Conservation (phyloP, 2,329 filamentous ascomycete species). For the Cadophora luteo-olivacea region DNA sequence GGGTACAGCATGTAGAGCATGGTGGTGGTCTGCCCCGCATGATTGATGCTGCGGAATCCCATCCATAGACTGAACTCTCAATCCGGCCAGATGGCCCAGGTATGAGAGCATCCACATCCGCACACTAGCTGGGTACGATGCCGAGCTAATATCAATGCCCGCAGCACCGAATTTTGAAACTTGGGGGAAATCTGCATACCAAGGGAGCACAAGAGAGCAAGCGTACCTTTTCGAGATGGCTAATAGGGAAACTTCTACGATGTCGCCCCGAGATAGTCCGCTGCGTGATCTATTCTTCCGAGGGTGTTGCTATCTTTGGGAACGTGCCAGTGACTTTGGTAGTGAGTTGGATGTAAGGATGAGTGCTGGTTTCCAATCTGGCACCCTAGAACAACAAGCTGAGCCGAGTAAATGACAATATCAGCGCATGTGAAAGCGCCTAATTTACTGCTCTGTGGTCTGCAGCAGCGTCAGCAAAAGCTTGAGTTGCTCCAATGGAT, state of each 20-base stretch:
- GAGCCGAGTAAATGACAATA: slow-evolving; percentile 11
- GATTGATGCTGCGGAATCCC: slow-evolving; percentile 23
- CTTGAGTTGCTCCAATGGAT: slow-evolving; percentile 13
- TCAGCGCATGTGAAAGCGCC: slow-evolving; percentile 18
- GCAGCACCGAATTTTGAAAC: slow-evolving; percentile 35
- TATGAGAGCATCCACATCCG: slow-evolving; percentile 34
- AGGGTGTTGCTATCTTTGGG: not conserved
- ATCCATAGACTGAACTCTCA: slow-evolving; percentile 32
- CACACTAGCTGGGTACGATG: slow-evolving; percentile 33
- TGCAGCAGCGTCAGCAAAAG: slow-evolving; percentile 1
- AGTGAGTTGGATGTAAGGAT: not conserved
- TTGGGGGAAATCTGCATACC: slow-evolving; percentile 20
- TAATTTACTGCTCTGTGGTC: not conserved
- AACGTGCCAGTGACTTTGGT: not conserved
- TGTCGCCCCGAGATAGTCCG: slow-evolving; percentile 25
- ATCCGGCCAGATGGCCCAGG: slow-evolving; percentile 41
- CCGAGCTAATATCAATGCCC: slow-evolving; percentile 34
- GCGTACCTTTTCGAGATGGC: slow-evolving; percentile 24
- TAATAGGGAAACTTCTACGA: slow-evolving; percentile 21
- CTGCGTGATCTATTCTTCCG: slow-evolving; percentile 18
- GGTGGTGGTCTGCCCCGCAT: slow-evolving; percentile 39
- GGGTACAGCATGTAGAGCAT: slow-evolving; percentile 20
- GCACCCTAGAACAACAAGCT: not conserved
- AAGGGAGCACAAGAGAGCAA: slow-evolving; percentile 12
- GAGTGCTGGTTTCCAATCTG: slow-evolving; percentile 10